These are phyloP conservation scores for Pseudoturritis turrita DNA, from an alignment of 345 rosid genomes.

Conservation along the genomic window DNA sequence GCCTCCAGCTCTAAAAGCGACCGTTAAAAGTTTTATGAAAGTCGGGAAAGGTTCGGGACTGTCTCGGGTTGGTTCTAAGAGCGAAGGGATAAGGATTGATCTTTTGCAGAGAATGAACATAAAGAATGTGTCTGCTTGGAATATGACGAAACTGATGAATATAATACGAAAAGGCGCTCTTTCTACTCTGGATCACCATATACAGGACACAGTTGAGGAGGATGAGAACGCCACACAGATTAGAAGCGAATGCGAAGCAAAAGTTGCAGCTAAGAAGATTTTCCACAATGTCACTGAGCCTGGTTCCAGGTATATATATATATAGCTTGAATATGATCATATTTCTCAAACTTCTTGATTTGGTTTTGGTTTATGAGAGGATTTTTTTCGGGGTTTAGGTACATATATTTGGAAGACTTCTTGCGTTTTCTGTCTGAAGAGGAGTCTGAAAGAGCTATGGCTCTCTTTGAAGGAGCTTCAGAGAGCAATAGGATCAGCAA, in stretches of 20 bases:
- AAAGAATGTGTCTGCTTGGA: conserved; percentile 70
- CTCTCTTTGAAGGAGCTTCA: conserved; percentile 61
- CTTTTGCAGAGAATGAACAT: conserved; percentile 48
- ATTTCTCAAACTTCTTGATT: not conserved
- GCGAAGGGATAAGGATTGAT: conserved; percentile 44
- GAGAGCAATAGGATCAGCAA: conserved; percentile 56
- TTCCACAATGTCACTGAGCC: conserved; percentile 51
- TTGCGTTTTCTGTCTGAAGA: conserved; percentile 63
- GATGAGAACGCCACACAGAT: conserved; percentile 49
- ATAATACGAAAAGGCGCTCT: conserved; percentile 51
- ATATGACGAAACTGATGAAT: conserved; percentile 57
- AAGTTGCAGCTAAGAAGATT: conserved; percentile 37
- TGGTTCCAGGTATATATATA: conserved; percentile 38
- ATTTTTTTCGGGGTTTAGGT: conserved; percentile 42
- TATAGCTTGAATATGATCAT: not conserved
- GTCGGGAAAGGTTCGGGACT: conserved; percentile 25
- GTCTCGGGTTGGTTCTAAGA: conserved; percentile 32
- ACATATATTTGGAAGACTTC: conserved; percentile 61
- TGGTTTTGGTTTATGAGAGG: not conserved
- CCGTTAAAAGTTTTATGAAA: conserved; percentile 35
- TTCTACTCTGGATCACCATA: conserved; percentile 52
- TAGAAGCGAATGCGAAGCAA: conserved; percentile 50
- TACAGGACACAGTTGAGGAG: conserved; percentile 26
- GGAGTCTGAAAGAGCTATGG: conserved; percentile 62
- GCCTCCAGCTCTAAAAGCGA: conserved; percentile 40